Evolutionary conservation across 257 asterid genomes (phyloP), one percentile per base, ranked within the genome.

Genomic region (Fraxinus americana): DNA sequence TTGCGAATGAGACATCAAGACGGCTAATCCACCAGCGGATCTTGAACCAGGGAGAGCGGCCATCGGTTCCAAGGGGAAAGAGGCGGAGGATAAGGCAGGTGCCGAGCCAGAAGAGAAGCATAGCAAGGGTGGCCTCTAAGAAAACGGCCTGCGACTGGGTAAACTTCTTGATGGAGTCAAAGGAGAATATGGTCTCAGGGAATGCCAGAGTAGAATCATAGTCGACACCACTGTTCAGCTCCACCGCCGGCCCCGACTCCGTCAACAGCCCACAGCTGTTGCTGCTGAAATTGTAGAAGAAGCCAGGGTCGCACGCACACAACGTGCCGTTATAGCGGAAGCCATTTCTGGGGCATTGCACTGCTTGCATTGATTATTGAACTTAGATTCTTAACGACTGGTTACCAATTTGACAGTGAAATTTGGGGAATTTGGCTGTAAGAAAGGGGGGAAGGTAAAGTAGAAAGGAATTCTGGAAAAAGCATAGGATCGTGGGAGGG

Each of bases 11-110:
- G 77, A 93, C 79, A 66, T 95, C 99, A 36, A 93, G 90, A 48
- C 98, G 98, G 84, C 98, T 93, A 75, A 95, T 87, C 93, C 92
- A 89, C 99, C 99, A 95, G 16, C 99, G 91, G 82, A 93, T 83
- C 90, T 75, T 89, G 85, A 93, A 95, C 96, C 87, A 87, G n/a
- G 69, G 70, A 1, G 97, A 89, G 52, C 92, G 85, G 50, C 94
- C 97, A 43, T 94, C 92, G 29, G 88, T 66, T 68, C 90, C 85
- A 4, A 90, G 85, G 9, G 94, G 94, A 39, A 86, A 77, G n/a
- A 84, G 5, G 57, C 99, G 91, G 57, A 89, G 79, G 74, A 86
- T 5, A 77, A 91, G 81, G 90, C 99, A 95, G 82, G 91, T 91
- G 57, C 78, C 79, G 7, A 95, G 82, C 99, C 99, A 95, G 66